These are phyloP conservation scores for Podaxis pistillaris DNA, from an alignment of 768 basidiomycete species.

Conservation along the genomic window DNA sequence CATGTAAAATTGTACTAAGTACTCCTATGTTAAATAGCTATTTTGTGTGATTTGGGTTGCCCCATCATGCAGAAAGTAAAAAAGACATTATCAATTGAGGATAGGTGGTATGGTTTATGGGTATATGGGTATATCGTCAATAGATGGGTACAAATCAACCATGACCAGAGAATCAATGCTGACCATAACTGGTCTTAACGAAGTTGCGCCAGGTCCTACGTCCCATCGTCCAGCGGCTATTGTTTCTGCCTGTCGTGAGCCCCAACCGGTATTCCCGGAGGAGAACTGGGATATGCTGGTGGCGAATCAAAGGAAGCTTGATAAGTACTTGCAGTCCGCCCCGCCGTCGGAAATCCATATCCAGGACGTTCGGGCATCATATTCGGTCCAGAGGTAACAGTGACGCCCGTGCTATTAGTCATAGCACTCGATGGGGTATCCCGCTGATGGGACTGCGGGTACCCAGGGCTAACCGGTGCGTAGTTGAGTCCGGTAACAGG, in stretches of 20 bases:
- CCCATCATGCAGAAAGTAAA: too few relatives aligned
- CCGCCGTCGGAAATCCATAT: background rate
- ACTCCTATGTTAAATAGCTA: too few relatives aligned
- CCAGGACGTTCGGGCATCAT: background rate
- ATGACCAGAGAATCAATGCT: too few relatives aligned
- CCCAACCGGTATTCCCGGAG: background rate
- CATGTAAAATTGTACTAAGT: too few relatives aligned
- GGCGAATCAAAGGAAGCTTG: background rate
- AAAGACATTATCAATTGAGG: too few relatives aligned
- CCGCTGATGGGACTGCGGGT: background rate
- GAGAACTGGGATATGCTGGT: background rate
- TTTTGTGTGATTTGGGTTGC: too few relatives aligned
- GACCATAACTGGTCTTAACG: too few relatives aligned
- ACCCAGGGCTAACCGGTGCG: background rate
- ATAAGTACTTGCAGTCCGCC: background rate
- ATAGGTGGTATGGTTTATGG: too few relatives aligned
- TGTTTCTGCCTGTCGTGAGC: background rate
- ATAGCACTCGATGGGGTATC: background rate
- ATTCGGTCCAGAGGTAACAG: background rate
- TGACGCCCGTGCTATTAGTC: background rate
- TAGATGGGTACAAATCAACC: too few relatives aligned
- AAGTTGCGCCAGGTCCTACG: too few relatives aligned
- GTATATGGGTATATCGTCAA: too few relatives aligned
- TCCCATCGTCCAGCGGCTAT: background rate
- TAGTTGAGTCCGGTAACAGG: background rate